A percentile compares a stretch with the other conserved stretches of the same genome.
These are phyloP conservation scores for Phaeophleospora eucalypticola DNA, from an alignment of 2,329 filamentous ascomycete genomes.

Conservation along the genomic window DNA sequence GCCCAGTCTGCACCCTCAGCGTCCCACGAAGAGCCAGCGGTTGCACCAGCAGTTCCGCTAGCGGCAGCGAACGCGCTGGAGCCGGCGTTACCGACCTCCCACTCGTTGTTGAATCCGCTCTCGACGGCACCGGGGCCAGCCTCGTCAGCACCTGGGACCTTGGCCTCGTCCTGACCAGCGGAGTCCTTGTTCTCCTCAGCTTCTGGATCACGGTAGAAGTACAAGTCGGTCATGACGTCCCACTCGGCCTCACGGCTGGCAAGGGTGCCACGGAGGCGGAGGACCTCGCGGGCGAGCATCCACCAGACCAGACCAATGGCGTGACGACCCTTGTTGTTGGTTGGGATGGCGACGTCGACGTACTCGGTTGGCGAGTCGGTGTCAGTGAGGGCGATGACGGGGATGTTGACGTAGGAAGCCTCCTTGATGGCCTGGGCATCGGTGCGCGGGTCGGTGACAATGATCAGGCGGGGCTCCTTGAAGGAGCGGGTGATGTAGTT, in stretches of 20 bases:
- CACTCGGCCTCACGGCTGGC: slow-evolving; percentile 93
- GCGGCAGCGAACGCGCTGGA: slow-evolving; percentile 59
- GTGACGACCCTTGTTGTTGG: slow-evolving; percentile 99
- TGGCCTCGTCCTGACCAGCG: slow-evolving; percentile 75
- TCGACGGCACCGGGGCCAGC: slow-evolving; percentile 75
- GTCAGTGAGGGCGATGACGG: slow-evolving; percentile 98
- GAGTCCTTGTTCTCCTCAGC: slow-evolving; percentile 97
- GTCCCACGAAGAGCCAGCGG: slow-evolving; percentile 61
- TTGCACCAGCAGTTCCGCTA: slow-evolving; percentile 51
- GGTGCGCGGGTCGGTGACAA: slow-evolving; percentile 99
- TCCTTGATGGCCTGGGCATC: slow-evolving; percentile 99
- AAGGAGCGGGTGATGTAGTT: slow-evolving; percentile 99
- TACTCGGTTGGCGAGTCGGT: slow-evolving; percentile 99
- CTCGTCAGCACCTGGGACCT: slow-evolving; percentile 81
- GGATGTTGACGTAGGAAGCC: slow-evolving; percentile 99
- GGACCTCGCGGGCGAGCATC: slow-evolving; percentile 99
- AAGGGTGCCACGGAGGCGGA: slow-evolving; percentile 95
- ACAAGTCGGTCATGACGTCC: slow-evolving; percentile 99
- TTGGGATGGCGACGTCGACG: slow-evolving; percentile 99
- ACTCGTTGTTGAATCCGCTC: slow-evolving; percentile 75
- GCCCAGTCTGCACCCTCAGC: slow-evolving; percentile 65
- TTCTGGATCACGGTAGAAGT: slow-evolving; percentile 99
- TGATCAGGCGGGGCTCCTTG: slow-evolving; percentile 99
- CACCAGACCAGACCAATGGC: slow-evolving; percentile 98
- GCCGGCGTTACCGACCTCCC: slow-evolving; percentile 71